Evolutionary conservation across 108 stramenopile species (phyloP).

Genomic region (Skeletonema marinoi): DNA sequence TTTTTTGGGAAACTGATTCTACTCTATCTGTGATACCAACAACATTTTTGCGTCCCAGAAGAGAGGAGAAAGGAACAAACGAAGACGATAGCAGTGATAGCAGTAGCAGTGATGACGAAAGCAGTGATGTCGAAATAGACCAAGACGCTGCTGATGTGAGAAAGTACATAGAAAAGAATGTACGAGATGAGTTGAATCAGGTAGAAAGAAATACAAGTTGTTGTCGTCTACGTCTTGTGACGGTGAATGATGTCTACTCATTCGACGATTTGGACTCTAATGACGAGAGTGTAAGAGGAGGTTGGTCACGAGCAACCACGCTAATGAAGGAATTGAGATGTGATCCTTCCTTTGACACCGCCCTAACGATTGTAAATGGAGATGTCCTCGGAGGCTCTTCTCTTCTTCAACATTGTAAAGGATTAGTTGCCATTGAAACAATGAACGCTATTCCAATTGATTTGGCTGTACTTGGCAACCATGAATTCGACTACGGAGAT

Average conservation of each 20-base stretch:
- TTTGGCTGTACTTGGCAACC: constrained; percentile 42
- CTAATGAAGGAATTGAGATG: constrained; percentile 26
- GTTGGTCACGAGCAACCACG: constrained; percentile 47
- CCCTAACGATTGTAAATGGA: constrained; percentile 37
- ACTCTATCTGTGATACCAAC: constrained; percentile 34
- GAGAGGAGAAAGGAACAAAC: background rate
- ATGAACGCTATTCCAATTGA: constrained; percentile 48
- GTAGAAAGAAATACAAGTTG: background rate
- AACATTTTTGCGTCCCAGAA: constrained; percentile 20
- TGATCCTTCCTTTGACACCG: background rate
- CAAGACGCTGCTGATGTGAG: background rate
- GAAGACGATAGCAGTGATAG: background rate
- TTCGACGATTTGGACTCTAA: constrained; percentile 30
- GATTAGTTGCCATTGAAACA: constrained; percentile 35
- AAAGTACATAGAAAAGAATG: background rate
- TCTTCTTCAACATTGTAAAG: constrained; percentile 28
- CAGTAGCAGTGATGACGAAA: background rate
- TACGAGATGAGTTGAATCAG: background rate
- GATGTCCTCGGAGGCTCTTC: constrained; percentile 50
- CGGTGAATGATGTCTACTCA: constrained; percentile 53
- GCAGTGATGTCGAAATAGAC: background rate
- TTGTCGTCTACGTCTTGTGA: constrained; percentile 31
- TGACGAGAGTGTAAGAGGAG: constrained; percentile 9
- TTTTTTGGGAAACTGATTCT: constrained; percentile 46
- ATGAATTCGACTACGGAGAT: constrained; percentile 52